Conservation (phyloP, 768 basidiomycete genomes). For the Hortiboletus flavorubellus region DNA sequence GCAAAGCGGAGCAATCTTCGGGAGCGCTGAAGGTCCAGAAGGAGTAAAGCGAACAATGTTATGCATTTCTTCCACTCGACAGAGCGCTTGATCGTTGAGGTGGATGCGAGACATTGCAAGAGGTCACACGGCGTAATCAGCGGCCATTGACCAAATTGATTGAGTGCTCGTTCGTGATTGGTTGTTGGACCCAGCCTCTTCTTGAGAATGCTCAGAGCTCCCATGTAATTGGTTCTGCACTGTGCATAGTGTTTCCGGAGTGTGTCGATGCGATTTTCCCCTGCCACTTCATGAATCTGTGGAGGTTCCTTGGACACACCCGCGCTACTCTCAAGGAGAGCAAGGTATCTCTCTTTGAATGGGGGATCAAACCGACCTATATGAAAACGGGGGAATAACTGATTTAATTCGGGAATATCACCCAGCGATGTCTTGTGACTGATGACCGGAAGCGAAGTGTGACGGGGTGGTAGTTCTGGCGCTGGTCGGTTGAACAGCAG, state of each 20-base stretch:
- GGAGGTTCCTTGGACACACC: background rate
- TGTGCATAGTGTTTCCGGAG: background rate
- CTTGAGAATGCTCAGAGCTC: background rate
- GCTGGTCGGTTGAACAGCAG: background rate
- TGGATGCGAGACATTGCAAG: background rate
- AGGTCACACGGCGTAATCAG: background rate
- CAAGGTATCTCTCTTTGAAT: background rate
- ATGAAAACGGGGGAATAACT: background rate
- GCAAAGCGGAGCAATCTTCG: background rate
- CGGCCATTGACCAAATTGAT: background rate
- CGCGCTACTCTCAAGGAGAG: background rate
- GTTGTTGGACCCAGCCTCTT: background rate
- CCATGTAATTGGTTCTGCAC: background rate
- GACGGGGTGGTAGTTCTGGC: background rate
- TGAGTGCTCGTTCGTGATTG: conserved; percentile 6
- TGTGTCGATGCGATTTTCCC: background rate
- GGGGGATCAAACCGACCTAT: no score
- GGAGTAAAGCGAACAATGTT: background rate
- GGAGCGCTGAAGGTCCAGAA: background rate
- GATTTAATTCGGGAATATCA: background rate
- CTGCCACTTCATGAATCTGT: background rate
- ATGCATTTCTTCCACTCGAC: background rate
- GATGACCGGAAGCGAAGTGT: no score
- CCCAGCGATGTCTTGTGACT: background rate
- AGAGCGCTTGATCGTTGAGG: background rate